Conservation (phyloP, 371 early-diverging fungal genomes). For the Batkoa obscura region DNA sequence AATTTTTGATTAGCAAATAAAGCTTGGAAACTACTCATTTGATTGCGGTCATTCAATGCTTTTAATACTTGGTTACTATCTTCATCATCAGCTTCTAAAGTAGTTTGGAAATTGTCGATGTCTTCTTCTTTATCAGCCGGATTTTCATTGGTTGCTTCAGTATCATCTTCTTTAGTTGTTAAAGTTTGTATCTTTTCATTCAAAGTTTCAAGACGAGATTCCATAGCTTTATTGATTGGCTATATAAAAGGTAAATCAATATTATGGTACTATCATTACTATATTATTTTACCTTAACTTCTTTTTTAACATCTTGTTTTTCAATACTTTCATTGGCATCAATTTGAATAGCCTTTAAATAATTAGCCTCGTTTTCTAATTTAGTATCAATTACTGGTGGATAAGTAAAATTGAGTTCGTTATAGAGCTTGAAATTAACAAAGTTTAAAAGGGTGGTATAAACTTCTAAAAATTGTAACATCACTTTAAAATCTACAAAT, state of each 20-base stretch:
- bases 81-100: too few relatives aligned
- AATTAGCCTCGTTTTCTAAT: constrained; percentile 15
- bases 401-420: constrained; percentile 64
- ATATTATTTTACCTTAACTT: too few relatives aligned
- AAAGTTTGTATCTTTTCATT: not conserved
- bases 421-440: constrained; percentile 83
- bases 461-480: constrained; percentile 91
- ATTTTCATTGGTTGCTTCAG: not conserved
- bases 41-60: constrained; percentile 20
- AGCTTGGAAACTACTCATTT: constrained; percentile 25
- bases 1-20: constrained; percentile 64
- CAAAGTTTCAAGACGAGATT: not conserved
- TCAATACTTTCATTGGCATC: too few relatives aligned
- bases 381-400: constrained; percentile 61
- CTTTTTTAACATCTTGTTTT: too few relatives aligned
- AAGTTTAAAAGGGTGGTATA: constrained; percentile 85
- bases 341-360: too few relatives aligned
- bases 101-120: not conserved
- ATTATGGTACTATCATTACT: too few relatives aligned
- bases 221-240: not conserved
- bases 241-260: too few relatives aligned
- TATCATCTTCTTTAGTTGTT: not conserved
- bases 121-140: not conserved
- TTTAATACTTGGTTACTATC: constrained; percentile 26
- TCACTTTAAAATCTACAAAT: constrained; percentile 91